phyloP scores from a whole-genome alignment of 164 flowering plant genomes.

The Stephania japonica region DNA sequence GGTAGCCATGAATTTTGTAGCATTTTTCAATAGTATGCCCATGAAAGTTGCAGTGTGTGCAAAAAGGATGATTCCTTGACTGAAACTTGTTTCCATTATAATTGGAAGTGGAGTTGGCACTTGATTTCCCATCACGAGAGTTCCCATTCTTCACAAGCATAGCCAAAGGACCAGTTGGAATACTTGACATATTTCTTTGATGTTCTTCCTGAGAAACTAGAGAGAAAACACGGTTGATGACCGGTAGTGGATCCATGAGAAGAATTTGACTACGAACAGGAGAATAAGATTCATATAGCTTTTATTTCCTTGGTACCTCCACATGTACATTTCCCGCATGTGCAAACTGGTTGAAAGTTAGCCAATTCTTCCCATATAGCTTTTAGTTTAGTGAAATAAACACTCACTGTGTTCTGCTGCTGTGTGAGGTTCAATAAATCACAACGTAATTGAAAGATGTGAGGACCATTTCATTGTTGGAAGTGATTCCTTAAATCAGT shows the following conservation, averaged over 20 bases:
- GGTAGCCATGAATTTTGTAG: not conserved
- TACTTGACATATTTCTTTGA: not conserved
- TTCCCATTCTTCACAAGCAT: not conserved
- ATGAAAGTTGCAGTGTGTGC: not conserved
- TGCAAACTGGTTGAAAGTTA: not conserved
- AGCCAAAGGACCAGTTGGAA: no score
- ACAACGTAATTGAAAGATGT: not conserved
- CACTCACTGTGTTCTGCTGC: not conserved
- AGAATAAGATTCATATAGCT: not conserved
- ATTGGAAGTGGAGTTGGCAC: no score
- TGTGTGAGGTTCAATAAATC: not conserved
- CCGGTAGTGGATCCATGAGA: conserved; percentile 3
- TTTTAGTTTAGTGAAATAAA: not conserved
- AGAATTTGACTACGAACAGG: not conserved
- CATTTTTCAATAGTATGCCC: not conserved
- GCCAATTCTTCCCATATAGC: not conserved
- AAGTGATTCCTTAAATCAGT: not conserved
- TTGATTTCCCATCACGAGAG: no score
- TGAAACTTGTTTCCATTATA: not conserved
- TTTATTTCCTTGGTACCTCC: no score
- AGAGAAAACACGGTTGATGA: not conserved
- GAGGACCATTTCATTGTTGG: not conserved
- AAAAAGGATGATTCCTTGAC: not conserved
- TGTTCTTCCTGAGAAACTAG: not conserved
- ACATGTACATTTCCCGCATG: not conserved